A percentile compares a stretch with the other conserved stretches of the same genome.
Conservation (phyloP, 768 basidiomycete species). For the Phlebiopsis flavidoalba region DNA sequence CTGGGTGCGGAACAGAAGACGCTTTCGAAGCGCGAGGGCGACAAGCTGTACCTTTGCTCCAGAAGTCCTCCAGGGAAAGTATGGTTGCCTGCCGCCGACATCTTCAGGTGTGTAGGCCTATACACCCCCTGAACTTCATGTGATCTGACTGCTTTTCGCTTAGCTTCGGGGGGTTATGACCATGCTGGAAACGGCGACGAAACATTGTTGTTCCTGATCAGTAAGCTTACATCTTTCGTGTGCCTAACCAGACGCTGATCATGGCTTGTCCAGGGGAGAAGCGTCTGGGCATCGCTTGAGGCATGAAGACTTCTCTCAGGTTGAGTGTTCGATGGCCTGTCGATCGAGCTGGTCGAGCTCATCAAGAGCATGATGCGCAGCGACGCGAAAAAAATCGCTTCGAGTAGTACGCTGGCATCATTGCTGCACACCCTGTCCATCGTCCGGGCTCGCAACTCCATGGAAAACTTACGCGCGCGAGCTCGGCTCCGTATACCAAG, state of each 20-base stretch:
- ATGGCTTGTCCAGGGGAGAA: slow-evolving; percentile 59
- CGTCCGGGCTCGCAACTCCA: slow-evolving; percentile 51
- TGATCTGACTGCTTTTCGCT: slow-evolving; percentile 17
- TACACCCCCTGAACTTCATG: not conserved
- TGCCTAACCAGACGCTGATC: slow-evolving; percentile 9
- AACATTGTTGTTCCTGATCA: slow-evolving; percentile 96
- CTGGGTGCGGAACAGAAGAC: slow-evolving; percentile 26
- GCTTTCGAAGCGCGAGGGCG: slow-evolving; percentile 93
- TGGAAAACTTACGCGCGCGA: slow-evolving; percentile 47
- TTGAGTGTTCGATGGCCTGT: slow-evolving; percentile 58
- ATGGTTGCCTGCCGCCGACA: slow-evolving; percentile 92
- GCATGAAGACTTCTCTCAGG: slow-evolving; percentile 85
- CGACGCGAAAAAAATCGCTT: slow-evolving; percentile 50
- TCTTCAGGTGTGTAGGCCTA: slow-evolving; percentile 67
- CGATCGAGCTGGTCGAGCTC: slow-evolving; percentile 60
- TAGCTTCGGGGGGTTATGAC: slow-evolving; percentile 96
- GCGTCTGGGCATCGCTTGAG: slow-evolving; percentile 94
- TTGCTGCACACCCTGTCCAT: slow-evolving; percentile 65
- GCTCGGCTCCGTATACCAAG: slow-evolving; percentile 42
- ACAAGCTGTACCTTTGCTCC: slow-evolving; percentile 96
- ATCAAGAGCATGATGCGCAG: slow-evolving; percentile 77
- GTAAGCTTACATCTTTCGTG: slow-evolving; percentile 44
- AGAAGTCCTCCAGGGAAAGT: slow-evolving; percentile 88
- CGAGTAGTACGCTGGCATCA: slow-evolving; percentile 53
- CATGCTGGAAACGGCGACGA: slow-evolving; percentile 91